phyloP scores from a whole-genome alignment of 2,329 filamentous ascomycete species.

The Exophiala mesophila region DNA sequence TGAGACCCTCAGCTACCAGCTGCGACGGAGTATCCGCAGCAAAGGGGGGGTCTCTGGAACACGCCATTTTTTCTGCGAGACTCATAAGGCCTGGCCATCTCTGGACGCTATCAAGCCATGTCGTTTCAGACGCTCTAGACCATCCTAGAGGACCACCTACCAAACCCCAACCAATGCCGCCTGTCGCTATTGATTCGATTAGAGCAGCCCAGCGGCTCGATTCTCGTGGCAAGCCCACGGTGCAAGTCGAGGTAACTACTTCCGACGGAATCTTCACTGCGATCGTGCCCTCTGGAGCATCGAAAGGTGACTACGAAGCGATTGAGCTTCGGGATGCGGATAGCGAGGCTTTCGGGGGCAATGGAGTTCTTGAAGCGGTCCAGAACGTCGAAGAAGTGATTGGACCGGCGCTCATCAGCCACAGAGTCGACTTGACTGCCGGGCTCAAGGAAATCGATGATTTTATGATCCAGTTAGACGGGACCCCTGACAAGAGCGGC shows the following conservation, averaged over 20 bases:
- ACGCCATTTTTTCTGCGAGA: no score
- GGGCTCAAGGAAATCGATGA: constrained; percentile 51
- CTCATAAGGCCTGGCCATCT: no score
- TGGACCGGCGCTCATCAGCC: constrained; percentile 51
- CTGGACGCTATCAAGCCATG: no score
- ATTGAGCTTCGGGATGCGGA: constrained; percentile 44
- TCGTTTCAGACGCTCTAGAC: no score
- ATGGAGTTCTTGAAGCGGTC: constrained; percentile 53
- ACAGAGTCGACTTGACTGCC: constrained; percentile 48
- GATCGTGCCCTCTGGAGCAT: constrained; percentile 34
- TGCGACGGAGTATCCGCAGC: no score
- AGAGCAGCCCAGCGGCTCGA: constrained; percentile 33
- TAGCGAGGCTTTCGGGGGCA: constrained; percentile 50
- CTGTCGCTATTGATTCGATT: no score
- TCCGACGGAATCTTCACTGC: constrained; percentile 30
- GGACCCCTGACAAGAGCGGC: constrained; percentile 79
- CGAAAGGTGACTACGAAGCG: constrained; percentile 34
- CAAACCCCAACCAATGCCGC: no score
- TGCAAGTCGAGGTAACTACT: constrained; percentile 32
- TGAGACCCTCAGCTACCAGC: no score
- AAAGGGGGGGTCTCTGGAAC: no score
- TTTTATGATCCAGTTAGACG: constrained; percentile 54
- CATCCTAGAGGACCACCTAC: no score
- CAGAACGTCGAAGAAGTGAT: constrained; percentile 53
- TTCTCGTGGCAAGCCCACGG: constrained; percentile 35